Base-by-base conservation (phyloP, 129 eudicot genomes). In the Saposhnikovia divaricata region DNA sequence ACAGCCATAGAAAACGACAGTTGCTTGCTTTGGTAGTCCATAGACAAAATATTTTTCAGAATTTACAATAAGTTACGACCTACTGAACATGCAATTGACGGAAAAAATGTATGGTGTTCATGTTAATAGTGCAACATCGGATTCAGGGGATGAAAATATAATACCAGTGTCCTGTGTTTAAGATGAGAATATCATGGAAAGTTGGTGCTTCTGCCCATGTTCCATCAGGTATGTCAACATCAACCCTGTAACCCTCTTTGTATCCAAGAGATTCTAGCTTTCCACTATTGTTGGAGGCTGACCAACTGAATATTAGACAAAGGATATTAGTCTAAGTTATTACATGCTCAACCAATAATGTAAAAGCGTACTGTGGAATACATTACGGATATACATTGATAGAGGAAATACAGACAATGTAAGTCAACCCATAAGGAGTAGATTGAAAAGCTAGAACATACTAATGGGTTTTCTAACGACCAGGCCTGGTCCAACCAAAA, bases 161-260 rank as follows among this genome's bases (percentile, higher is more conserved):
- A 83, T 90, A 95, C 98, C 98, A 95, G 89, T 95, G 98, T 57
- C 98, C 98, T 25, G 98, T 95, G 87, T 95, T 95, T 76, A 83
- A 92, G 65, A 95, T 84, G 84, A 95, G 93, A 83, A 95, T 81
- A 78, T 95, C 85, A 83, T 95, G 98, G 80, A 90, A 95, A 83
- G 55, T 80, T 57, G 90, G 97, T 83, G 97, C 98, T 72, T 90
- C 88, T 16, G 79, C 90, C 98, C 98, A 95, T 27, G 91, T 92
- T 78, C 91, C 93, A 53, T 95, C 98, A 47, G 98, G 96, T 81
- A 89, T 19, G 92, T 95, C 97, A 77, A 95, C 90, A 89, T 92
- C 98, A 81, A 95, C 88, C 83, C 96, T 88, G 78, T 95, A 95
- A 63, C 98, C 98, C 76, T 95, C 97, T 82, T 86, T 95, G 81